Conservation (phyloP, 805 yeast species). For the Saturnispora dispora region DNA sequence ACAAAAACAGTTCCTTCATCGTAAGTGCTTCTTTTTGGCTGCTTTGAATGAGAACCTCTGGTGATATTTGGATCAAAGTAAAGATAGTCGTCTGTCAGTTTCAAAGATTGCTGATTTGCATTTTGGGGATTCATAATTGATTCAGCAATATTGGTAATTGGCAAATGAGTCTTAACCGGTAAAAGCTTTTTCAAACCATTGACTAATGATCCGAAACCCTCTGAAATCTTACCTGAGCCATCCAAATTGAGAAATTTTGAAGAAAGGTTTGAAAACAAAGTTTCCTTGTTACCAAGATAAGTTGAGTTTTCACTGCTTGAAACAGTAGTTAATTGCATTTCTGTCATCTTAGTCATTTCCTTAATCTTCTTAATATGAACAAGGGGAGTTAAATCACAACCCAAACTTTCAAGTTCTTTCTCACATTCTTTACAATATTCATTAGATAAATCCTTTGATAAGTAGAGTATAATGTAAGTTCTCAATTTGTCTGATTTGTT, state of each 20-base stretch:
- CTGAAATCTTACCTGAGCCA: constrained; percentile 58
- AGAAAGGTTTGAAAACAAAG: constrained; percentile 63
- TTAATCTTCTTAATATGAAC: constrained; percentile 72
- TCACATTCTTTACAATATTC: constrained; percentile 53
- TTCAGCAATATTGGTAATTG: constrained; percentile 85
- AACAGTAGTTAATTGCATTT: constrained; percentile 27
- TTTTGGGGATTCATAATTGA: constrained; percentile 78
- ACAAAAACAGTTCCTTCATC: constrained; percentile 82
- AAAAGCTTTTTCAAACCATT: constrained; percentile 79
- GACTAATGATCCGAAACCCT: constrained; percentile 83
- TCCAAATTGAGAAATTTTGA: constrained; percentile 73
- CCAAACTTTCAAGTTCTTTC: constrained; percentile 41
- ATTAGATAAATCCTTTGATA: constrained; percentile 43
- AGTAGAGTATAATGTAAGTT: constrained; percentile 72
- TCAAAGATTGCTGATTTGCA: constrained; percentile 53
- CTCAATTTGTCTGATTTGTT: constrained; percentile 66
- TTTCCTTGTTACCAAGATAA: constrained; percentile 29
- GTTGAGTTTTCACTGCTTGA: constrained; percentile 25
- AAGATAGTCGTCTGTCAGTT: constrained; percentile 78
- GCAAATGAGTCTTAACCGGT: constrained; percentile 82
- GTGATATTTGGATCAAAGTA: constrained; percentile 81
- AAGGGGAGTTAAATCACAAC: constrained; percentile 57
- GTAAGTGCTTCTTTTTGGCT: constrained; percentile 76
- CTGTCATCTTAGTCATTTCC: constrained; percentile 53
- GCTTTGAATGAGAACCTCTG: constrained; percentile 82